These are phyloP conservation scores for Saccharomycopsis sp. DNA, from an alignment of 805 yeast species.

Conservation along the genomic window DNA sequence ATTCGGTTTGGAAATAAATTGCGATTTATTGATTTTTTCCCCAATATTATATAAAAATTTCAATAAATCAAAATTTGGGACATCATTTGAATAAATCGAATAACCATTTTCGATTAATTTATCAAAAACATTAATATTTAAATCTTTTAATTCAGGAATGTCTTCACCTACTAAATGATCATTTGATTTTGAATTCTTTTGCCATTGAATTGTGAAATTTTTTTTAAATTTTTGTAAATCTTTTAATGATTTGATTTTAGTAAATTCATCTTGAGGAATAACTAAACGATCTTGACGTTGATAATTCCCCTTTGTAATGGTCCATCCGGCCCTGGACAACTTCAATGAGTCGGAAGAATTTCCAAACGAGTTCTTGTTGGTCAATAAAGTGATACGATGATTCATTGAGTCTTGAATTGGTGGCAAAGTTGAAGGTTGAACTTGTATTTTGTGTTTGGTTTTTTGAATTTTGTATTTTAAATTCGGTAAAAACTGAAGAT, in stretches of 20 bases:
- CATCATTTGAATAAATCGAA: slow-evolving; percentile 12
- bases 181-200: slow-evolving; percentile 1
- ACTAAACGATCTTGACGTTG: slow-evolving; percentile 17
- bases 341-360: too few species aligned
- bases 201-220: slow-evolving; percentile 17
- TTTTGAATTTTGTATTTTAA: too few species aligned
- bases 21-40: not conserved
- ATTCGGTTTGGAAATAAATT: not conserved
- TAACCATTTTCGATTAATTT: slow-evolving; percentile 17
- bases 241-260: too few species aligned
- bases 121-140: slow-evolving; percentile 13
- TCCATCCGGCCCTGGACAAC: slow-evolving; percentile 15
- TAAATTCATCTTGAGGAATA: slow-evolving; percentile 2
- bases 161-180: slow-evolving; percentile 1
- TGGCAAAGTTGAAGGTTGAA: too few species aligned
- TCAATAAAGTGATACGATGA: too few species aligned
- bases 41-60: slow-evolving; percentile 6
- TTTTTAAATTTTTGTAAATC: not conserved
- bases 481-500: too few species aligned
- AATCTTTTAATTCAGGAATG: slow-evolving; percentile 4
- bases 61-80: slow-evolving; percentile 4
- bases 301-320: slow-evolving; percentile 13
- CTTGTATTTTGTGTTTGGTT: too few species aligned
- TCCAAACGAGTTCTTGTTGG: too few species aligned
- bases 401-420: too few species aligned